Evolutionary conservation across 257 asterid species (phyloP), one percentile per base, ranked within the genome.

Genomic region (Cynanchum wilfordii): DNA sequence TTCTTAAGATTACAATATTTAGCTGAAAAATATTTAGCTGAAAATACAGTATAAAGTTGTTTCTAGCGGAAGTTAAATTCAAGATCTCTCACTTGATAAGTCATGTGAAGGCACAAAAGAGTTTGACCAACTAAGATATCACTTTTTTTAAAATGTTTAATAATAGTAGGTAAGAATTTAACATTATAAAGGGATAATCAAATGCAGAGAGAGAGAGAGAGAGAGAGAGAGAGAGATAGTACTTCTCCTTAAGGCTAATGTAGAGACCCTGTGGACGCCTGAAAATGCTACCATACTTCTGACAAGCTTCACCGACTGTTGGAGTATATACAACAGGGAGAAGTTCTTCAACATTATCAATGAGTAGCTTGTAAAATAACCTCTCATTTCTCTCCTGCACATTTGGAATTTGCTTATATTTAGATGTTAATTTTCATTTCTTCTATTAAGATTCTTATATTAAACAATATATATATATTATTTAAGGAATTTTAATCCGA

Each of bases 261-360:
- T 76, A 93, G 65, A 93, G 96, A 64, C 97, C 98, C 86, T 93
- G 98, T 64, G 97, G 97, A 69, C 97, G 95, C 76, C 88, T 84
- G 83, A 89, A 93, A 70, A 93, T 93, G 89, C 90, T 86, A 9
- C 98, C 97, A 52, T 90, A 93, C 81, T 90, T 93, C 86, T 93
- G 97, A 82, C 98, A 93, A 56, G 97, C 98, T 86, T 93, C 98
- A 44, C 98, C 98, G 40, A 90, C 98, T 44, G 86, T 84, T 10
- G 98, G 98, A 57, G 98, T 93, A 73, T 93, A 93, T 68, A 93
- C 96, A 44, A 89, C 85, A 12, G 98, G 98, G 60, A 93, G 91
- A 60, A 93, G 85, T 78, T 93, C 97, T 83, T 90, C 97, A n/a
- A 93, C 96, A 73, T 93, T 75, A 75, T 90, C 98, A 0, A 93